A percentile compares a stretch with the other conserved stretches of the same genome.
These are phyloP conservation scores for Eremothecium cymbalariae DNA, from an alignment of 1,139 yeast genomes.

Conservation along the genomic window DNA sequence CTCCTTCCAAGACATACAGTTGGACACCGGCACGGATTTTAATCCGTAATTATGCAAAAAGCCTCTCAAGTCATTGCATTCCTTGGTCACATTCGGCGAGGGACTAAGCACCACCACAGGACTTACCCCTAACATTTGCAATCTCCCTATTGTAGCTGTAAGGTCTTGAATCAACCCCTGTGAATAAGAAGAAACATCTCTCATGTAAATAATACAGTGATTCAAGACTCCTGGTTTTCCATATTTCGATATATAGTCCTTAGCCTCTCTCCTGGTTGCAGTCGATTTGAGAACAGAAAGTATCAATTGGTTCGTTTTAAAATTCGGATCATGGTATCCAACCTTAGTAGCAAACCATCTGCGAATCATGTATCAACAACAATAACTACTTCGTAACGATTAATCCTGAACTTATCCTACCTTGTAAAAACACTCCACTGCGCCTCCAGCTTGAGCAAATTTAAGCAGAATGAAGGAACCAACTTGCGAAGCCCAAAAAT, in stretches of 20 bases:
- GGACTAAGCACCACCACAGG: constrained; percentile 29
- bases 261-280: constrained; percentile 69
- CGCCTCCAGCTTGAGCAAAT: too few relatives aligned
- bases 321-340: constrained; percentile 21
- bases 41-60: constrained; percentile 17
- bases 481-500: too few relatives aligned
- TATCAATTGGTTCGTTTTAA: constrained; percentile 42
- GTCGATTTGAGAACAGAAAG: constrained; percentile 63
- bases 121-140: constrained; percentile 26
- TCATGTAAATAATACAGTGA: constrained; percentile 26
- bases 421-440: too few relatives aligned
- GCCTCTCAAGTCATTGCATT: constrained; percentile 17
- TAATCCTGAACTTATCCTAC: too few relatives aligned
- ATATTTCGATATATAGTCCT: constrained; percentile 56
- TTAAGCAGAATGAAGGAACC: too few relatives aligned
- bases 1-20: constrained; percentile 7
- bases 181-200: constrained; percentile 16
- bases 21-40: constrained; percentile 15
- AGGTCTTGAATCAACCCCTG: constrained; percentile 14
- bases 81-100: constrained; percentile 10
- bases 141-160: constrained; percentile 19
- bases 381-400: neutral
- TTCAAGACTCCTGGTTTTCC: constrained; percentile 18
- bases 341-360: constrained; percentile 5
- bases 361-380: constrained; percentile 1